Evolutionary conservation across 148 eudicot species (phyloP), one percentile per base, ranked within the genome.

Genomic region (Diospyros lotus): DNA sequence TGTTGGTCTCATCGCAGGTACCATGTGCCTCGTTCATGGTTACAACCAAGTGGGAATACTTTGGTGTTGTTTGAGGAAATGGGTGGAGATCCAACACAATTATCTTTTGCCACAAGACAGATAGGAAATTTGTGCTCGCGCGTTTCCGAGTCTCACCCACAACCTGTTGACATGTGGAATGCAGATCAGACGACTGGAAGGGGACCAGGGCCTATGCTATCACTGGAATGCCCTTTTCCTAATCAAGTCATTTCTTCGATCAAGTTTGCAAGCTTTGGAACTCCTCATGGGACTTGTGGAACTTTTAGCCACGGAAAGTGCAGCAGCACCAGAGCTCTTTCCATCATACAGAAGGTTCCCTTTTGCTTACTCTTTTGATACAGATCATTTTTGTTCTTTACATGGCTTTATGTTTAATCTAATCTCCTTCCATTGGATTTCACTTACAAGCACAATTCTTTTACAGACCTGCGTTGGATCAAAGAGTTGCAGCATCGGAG

Each of bases 11-110:
- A 28, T 84, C 74, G 63, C 87, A 94, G 98, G 68, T 92, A 94
- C 75, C 98, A 94, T 61, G 94, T 95, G 11, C 98, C 98, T 48
- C 96, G 90, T n/a, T 83, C 91, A 50, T 95, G 94, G 96, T 73
- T 95, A 39, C 78, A 92, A 74, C 74, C 89, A 43, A 84, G 73
- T 17, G 91, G 86, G 13, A 95, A 95, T 75, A 62, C 83, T 9
- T 79, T 95, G 40, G 96, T 92, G 54, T 78, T 95, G 77, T 88
- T 95, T 28, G 98, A 95, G 86, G 98, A 95, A 80, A 76, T 75
- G 10, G 96, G 97, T 4, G 98, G 98, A 28, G 91, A 95, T 79
- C 98, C 98, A 3, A 88, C 94, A 2, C 74, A 81, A 64, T 75
- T 92, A 52, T 87, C 98, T 38, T 85, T 92, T 48, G 83, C 90